Percentiles rank a stretch among this genome's conserved stretches.
phyloP scores from a whole-genome alignment of 2,329 filamentous ascomycete genomes.

The Botryosphaeria agaves region DNA sequence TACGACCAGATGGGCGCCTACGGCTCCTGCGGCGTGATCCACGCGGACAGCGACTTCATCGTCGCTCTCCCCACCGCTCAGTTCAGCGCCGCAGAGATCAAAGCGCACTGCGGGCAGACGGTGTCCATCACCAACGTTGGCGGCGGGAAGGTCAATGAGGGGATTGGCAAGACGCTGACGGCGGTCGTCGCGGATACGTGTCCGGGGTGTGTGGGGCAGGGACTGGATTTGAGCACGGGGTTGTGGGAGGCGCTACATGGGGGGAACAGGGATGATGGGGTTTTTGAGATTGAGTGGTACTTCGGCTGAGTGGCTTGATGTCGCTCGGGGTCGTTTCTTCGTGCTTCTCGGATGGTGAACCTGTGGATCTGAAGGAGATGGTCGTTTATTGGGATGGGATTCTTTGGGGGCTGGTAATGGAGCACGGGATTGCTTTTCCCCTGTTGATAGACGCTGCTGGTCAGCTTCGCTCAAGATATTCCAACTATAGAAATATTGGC shows the following conservation, averaged over 20 bases:
- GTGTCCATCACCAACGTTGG: background rate
- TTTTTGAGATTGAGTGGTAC: background rate
- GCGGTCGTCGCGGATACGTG: background rate
- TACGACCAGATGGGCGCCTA: background rate
- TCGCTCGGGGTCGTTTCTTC: too few relatives aligned
- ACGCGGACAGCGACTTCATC: background rate
- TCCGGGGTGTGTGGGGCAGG: background rate
- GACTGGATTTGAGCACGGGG: background rate
- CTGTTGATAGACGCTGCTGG: too few relatives aligned
- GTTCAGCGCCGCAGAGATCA: background rate
- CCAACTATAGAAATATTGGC: too few relatives aligned
- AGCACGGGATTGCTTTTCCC: too few relatives aligned
- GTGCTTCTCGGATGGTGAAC: too few relatives aligned
- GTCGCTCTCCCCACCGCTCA: background rate
- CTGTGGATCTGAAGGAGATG: too few relatives aligned
- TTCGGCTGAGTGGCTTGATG: background rate
- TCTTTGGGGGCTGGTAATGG: too few relatives aligned
- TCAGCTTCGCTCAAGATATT: too few relatives aligned
- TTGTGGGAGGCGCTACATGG: background rate
- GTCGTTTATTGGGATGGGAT: too few relatives aligned
- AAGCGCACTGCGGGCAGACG: background rate
- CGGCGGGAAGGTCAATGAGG: background rate
- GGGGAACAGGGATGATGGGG: background rate
- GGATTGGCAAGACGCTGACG: background rate
- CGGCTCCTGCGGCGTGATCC: background rate